Evolutionary conservation across 2,329 filamentous ascomycete genomes (phyloP), one percentile per base, ranked within the genome.

Genomic region (Penicillium sp.): DNA sequence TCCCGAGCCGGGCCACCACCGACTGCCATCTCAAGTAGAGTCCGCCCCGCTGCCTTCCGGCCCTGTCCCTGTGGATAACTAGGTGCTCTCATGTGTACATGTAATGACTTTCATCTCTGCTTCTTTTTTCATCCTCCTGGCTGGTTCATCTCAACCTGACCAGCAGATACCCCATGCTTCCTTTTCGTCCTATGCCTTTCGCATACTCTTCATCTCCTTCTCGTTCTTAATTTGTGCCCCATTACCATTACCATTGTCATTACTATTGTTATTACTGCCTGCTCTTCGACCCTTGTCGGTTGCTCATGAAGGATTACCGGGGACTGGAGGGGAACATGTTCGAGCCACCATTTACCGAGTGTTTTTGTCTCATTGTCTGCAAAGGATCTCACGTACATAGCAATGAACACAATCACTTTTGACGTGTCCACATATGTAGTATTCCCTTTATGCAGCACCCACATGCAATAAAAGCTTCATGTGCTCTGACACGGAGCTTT

Each of bases 121-220:
- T 43, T 53, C 56, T 35, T n/a, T n/a, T 43, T 43, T 49, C 60
- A 49, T 53, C 54, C 60, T 55, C 61, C 57, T 68, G 67, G 61
- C 57, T 53, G 60, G 52, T 55, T 47, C 50, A 12, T 35, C 55
- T 50, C 59, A 49, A 51, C 50, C 18, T 60, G 62, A 57, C 63
- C 67, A 69, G 64, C 69, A 71, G 68, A 73, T 73, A 73, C 70
- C 70, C 70, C 23, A 44, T 53, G 22, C 56, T 25, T 29, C 25
- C 31, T 54, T 43, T 46, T 20, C 27, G 26, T 53, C n/a, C 51
- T 20, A 20, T 53, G 44, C 44, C 51, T 53, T 37, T 6, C 8
- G 18, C 33, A 37, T 37, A 37, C 33, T 37, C 6, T 33, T 51
- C 35, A 45, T n/a, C 18, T 41, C 20, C 29, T 41, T 25, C 29